Percentiles rank a stretch among this genome's conserved stretches.
Conservation (phyloP, 306 rosid genomes). For the Castanospermum australe region DNA sequence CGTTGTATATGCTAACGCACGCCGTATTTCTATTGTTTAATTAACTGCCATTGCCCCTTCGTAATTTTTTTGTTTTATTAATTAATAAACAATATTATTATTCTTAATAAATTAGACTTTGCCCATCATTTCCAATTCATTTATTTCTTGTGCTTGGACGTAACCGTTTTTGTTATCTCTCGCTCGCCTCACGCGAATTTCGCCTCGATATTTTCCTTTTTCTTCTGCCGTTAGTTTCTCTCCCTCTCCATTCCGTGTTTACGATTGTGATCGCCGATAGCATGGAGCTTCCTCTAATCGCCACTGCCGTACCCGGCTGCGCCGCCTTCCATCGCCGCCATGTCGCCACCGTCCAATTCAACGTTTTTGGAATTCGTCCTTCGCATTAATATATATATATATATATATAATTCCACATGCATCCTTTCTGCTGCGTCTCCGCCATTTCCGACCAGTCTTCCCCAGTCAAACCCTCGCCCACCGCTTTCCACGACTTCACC, state of each 20-base stretch:
- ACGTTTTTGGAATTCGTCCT: background rate
- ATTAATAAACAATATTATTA: background rate
- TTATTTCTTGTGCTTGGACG: background rate
- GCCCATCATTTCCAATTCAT: background rate
- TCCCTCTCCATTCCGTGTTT: constrained; percentile 14
- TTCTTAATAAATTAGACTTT: constrained; percentile 16
- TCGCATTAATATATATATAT: background rate
- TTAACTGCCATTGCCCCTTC: too few species aligned
- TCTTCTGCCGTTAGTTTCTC: too few species aligned
- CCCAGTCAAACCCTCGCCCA: constrained; percentile 45
- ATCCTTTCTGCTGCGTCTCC: constrained; percentile 81
- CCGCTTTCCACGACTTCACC: constrained; percentile 51
- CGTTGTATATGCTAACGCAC: too few species aligned
- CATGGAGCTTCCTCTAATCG: constrained; percentile 35
- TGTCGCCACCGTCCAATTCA: constrained; percentile 8
- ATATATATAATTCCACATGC: constrained; percentile 51
- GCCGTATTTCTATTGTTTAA: too few species aligned
- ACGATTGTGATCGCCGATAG: background rate
- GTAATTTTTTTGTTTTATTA: background rate
- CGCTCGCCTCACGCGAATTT: constrained; percentile 25
- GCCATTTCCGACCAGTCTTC: constrained; percentile 74
- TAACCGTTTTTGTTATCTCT: constrained; percentile 38
- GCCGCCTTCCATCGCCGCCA: constrained; percentile 27
- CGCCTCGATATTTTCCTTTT: background rate
- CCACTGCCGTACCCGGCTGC: background rate